Percentiles rank a stretch among this genome's conserved stretches.
These are phyloP conservation scores for Escovopsis weberi DNA, from an alignment of 2,329 filamentous ascomycete genomes.

Conservation along the genomic window DNA sequence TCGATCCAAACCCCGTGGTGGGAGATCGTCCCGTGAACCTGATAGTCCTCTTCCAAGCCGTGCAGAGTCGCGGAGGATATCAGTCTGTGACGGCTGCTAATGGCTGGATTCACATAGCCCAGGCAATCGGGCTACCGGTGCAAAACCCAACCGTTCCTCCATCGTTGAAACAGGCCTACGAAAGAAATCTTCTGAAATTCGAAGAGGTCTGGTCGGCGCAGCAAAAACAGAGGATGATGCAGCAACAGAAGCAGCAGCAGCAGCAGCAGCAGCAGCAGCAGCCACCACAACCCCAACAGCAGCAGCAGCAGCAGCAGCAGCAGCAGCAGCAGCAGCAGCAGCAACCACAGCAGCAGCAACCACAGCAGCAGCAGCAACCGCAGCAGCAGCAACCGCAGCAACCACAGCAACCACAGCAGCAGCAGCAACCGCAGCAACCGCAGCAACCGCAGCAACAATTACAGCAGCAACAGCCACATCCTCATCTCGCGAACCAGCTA, in stretches of 20 bases:
- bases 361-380: slow-evolving; percentile 17
- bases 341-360: slow-evolving; percentile 17
- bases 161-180: slow-evolving; percentile 60
- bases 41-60: slow-evolving; percentile 61
- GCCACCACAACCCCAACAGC: slow-evolving; percentile 16
- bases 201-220: slow-evolving; percentile 52
- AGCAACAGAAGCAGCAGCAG: slow-evolving; percentile 30
- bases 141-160: slow-evolving; percentile 52
- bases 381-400: slow-evolving; percentile 21
- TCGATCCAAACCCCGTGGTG: slow-evolving; percentile 62
- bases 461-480: slow-evolving; percentile 17
- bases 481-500: slow-evolving; percentile 11
- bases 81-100: slow-evolving; percentile 56
- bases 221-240: slow-evolving; percentile 38
- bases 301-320: slow-evolving; percentile 19
- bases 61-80: slow-evolving; percentile 63
- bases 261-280: slow-evolving; percentile 22
- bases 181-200: slow-evolving; percentile 61
- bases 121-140: slow-evolving; percentile 45
- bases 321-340: slow-evolving; percentile 18
- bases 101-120: slow-evolving; percentile 60
- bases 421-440: too few species aligned
- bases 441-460: slow-evolving; percentile 7
- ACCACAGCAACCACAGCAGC: too few species aligned
- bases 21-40: slow-evolving; percentile 62